Percentiles rank a stretch among this genome's conserved stretches.
Evolutionary conservation across 345 rosid species (phyloP).

Genomic region (Heritiera fomes): DNA sequence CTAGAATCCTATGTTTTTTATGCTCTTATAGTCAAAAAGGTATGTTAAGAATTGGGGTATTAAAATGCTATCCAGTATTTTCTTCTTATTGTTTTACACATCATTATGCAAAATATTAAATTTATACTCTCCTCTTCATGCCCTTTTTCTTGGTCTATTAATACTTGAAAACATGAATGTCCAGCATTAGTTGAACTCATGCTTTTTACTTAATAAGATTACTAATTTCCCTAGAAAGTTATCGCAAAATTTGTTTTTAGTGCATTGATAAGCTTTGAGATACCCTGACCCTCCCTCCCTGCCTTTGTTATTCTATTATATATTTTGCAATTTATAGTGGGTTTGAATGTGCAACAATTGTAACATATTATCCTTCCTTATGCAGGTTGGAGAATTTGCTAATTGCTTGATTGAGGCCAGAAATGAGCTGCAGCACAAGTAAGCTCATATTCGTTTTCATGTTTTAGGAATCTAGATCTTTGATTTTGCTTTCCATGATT

Average conservation of each 20-base stretch:
- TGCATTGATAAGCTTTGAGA: not conserved
- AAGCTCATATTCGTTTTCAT: conserved; percentile 33
- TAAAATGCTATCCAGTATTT: too few relatives aligned
- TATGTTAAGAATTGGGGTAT: not conserved
- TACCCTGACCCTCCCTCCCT: not conserved
- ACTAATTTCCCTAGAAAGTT: not conserved
- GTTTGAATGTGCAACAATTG: not conserved
- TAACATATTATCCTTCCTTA: conserved; percentile 1
- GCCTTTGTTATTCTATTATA: not conserved
- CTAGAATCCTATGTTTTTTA: not conserved
- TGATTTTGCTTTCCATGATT: not conserved
- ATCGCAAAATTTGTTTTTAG: not conserved
- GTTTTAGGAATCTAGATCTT: not conserved
- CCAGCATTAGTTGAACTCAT: not conserved
- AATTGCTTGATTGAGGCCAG: conserved; percentile 80
- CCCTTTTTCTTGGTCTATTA: not conserved
- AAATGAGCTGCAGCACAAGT: conserved; percentile 83
- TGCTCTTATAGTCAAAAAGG: not conserved
- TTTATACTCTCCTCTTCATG: not conserved
- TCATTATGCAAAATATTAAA: not conserved
- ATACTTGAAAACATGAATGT: not conserved
- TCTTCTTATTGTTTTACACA: not conserved
- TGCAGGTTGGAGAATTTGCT: conserved; percentile 84
- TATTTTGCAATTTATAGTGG: not conserved
- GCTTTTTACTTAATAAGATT: not conserved